These are phyloP conservation scores for Starmerella vitae DNA, from an alignment of 805 yeast genomes.

Conservation along the genomic window DNA sequence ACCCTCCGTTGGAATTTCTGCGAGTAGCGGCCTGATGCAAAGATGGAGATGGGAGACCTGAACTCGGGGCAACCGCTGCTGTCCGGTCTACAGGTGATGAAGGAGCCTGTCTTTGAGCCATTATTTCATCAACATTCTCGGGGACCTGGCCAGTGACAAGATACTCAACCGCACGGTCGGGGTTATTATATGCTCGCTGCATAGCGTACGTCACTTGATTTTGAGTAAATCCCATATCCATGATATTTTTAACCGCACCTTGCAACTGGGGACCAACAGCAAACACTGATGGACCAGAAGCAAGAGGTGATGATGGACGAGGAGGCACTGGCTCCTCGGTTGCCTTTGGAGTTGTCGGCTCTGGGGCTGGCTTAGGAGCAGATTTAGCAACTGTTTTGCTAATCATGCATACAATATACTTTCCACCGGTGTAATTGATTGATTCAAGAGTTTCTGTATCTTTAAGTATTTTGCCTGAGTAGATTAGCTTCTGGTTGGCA, in stretches of 20 bases:
- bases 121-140: conserved; percentile 33
- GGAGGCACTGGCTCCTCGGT: conserved; percentile 18
- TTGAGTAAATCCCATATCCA: conserved; percentile 93
- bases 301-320: conserved; percentile 18
- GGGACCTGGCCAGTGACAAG: conserved; percentile 74
- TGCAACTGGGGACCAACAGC: conserved; percentile 71
- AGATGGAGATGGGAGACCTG: not conserved
- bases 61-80: conserved; percentile 9
- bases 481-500: conserved; percentile 72
- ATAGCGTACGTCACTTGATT: conserved; percentile 78
- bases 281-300: conserved; percentile 29
- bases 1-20: not conserved
- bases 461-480: conserved; percentile 79
- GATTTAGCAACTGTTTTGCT: conserved; percentile 33
- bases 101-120: no score
- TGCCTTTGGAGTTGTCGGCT: conserved; percentile 20
- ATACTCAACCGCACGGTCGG: conserved; percentile 96
- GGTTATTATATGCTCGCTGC: conserved; percentile 91
- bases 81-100: no score
- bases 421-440: conserved; percentile 63
- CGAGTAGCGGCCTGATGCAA: not conserved
- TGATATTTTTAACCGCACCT: conserved; percentile 59
- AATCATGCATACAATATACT: conserved; percentile 84
- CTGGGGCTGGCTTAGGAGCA: conserved; percentile 15
- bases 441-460: conserved; percentile 64